Conservation (phyloP, 1,284 basidiomycete genomes). For the Fomitiporia mediterranea region DNA sequence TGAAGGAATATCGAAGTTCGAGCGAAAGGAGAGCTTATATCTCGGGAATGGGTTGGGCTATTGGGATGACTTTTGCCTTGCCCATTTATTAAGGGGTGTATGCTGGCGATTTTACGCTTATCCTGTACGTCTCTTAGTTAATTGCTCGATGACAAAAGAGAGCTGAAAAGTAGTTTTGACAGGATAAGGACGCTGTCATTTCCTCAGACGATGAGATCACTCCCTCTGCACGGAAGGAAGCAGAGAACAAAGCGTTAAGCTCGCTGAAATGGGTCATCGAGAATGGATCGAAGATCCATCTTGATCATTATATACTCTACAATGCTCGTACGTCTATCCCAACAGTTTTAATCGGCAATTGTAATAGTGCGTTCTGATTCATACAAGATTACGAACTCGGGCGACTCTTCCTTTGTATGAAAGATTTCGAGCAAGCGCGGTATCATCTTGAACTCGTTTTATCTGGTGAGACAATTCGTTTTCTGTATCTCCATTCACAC, state of each 20-base stretch:
- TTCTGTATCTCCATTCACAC: no score
- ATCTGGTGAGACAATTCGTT: slow-evolving; percentile 25
- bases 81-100: slow-evolving; percentile 48
- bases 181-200: slow-evolving; percentile 8
- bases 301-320: slow-evolving; percentile 39
- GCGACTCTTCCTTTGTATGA: slow-evolving; percentile 59
- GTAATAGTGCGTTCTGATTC: not conserved
- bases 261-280: slow-evolving; percentile 32
- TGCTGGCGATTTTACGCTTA: slow-evolving; percentile 39
- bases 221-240: slow-evolving; percentile 1
- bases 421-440: slow-evolving; percentile 51
- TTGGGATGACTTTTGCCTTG: slow-evolving; percentile 50
- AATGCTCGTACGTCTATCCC: slow-evolving; percentile 28
- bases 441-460: slow-evolving; percentile 67
- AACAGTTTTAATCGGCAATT: not conserved
- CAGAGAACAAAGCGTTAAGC: slow-evolving; percentile 13
- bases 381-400: slow-evolving; percentile 74
- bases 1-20: slow-evolving; percentile 17
- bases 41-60: slow-evolving; percentile 39
- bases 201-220: not conserved
- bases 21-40: slow-evolving; percentile 25
- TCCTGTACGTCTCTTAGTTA: slow-evolving; percentile 34
- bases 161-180: not conserved
- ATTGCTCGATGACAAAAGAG: not conserved
- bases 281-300: slow-evolving; percentile 39